Evolutionary conservation across 306 rosid species (phyloP).

Genomic region (Cicer pinnatifidum): DNA sequence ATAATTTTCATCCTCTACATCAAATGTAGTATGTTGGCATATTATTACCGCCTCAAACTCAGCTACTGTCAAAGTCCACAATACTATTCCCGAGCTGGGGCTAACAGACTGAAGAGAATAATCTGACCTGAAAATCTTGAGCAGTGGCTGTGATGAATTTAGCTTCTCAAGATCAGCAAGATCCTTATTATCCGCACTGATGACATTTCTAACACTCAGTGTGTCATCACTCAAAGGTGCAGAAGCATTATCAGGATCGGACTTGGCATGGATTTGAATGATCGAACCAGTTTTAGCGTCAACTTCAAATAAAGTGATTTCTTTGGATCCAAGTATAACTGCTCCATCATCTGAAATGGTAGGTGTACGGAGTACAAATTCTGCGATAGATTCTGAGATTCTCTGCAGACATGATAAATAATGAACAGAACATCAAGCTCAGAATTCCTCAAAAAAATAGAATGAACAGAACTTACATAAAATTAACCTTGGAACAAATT

Average conservation of each 20-base stretch:
- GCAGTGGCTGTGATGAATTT: conserved; percentile 47
- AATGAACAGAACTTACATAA: conserved; percentile 8
- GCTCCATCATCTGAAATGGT: conserved; percentile 68
- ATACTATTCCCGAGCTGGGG: conserved; percentile 53
- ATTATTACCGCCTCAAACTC: conserved; percentile 67
- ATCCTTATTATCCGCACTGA: conserved; percentile 40
- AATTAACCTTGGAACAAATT: not conserved
- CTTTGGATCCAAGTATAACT: conserved; percentile 73
- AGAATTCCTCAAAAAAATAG: not conserved
- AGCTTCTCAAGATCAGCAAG: conserved; percentile 44
- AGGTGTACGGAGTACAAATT: conserved; percentile 64
- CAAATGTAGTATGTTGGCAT: conserved; percentile 55
- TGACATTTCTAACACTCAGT: conserved; percentile 34
- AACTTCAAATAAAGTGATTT: conserved; percentile 63
- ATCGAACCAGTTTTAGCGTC: conserved; percentile 66
- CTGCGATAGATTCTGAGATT: conserved; percentile 57
- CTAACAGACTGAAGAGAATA: conserved; percentile 58
- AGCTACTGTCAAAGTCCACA: conserved; percentile 73
- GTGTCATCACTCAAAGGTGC: conserved; percentile 42
- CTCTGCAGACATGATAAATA: conserved; percentile 61
- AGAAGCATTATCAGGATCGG: conserved; percentile 50
- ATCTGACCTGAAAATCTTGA: conserved; percentile 71
- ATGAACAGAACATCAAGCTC: conserved; percentile 24
- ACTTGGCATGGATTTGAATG: conserved; percentile 47
- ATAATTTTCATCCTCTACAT: conserved; percentile 46